Conservation (phyloP, 2,329 filamentous ascomycete genomes). For the Fusarium nodosum region DNA sequence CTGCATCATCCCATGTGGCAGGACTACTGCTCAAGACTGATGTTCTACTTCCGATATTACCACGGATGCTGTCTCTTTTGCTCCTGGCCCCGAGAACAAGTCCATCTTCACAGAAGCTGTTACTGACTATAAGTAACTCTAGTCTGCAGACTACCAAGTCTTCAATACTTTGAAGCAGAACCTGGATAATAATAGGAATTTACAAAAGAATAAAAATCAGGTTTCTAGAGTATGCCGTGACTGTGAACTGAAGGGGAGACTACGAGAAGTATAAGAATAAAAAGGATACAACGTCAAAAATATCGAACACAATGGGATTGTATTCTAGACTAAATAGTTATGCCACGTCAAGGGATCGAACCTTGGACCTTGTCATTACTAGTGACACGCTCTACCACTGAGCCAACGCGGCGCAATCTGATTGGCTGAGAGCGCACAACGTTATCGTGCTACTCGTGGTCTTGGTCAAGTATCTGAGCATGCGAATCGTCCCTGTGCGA, state of each 20-base stretch:
- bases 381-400: constrained; percentile 21
- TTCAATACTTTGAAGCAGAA: neutral
- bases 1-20: neutral
- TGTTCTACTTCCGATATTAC: neutral
- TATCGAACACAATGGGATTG: no score
- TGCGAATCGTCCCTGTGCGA: neutral
- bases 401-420: constrained; percentile 10
- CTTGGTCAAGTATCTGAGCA: neutral
- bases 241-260: neutral
- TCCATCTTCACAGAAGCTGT: neutral
- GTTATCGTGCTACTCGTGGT: neutral
- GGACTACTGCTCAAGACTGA: neutral
- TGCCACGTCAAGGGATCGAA: constrained; percentile 15
- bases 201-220: neutral
- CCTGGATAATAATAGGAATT: neutral
- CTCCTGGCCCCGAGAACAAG: neutral
- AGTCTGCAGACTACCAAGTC: neutral
- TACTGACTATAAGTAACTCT: neutral
- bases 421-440: neutral
- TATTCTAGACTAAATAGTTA: neutral
- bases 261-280: neutral
- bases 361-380: constrained; percentile 16
- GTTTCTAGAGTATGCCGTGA: neutral
- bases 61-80: neutral
- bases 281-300: neutral